Conservation (phyloP, 768 basidiomycete species). For the Naematelia aurantialba region DNA sequence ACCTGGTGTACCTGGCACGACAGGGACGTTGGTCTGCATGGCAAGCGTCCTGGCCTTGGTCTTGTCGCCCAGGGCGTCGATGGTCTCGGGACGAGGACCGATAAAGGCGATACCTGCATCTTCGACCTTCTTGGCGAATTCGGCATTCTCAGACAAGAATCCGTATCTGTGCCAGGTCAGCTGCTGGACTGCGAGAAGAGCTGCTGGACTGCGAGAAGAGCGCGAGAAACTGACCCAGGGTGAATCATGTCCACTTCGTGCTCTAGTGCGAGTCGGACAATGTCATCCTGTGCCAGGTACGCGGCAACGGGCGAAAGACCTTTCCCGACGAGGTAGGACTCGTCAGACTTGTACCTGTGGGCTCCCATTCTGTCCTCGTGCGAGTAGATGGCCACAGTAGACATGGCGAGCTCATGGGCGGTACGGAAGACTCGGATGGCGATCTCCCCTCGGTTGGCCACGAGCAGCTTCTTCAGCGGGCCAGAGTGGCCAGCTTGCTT, state of each 20-base stretch:
- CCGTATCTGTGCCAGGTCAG: constrained; percentile 69
- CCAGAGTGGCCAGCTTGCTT: constrained; percentile 50
- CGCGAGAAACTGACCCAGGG: constrained; percentile 65
- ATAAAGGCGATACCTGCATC: constrained; percentile 96
- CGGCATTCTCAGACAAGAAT: constrained; percentile 95
- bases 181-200: neutral
- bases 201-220: neutral
- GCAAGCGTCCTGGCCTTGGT: constrained; percentile 83
- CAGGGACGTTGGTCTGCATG: constrained; percentile 84
- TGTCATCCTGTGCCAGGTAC: constrained; percentile 95
- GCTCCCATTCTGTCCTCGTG: constrained; percentile 94
- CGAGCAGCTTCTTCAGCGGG: constrained; percentile 51
- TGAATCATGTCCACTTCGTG: constrained; percentile 99
- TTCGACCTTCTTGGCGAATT: constrained; percentile 96
- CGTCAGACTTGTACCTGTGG: constrained; percentile 98
- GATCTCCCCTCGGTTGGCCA: constrained; percentile 67
- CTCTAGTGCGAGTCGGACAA: constrained; percentile 91
- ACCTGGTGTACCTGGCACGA: constrained; percentile 97
- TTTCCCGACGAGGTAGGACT: constrained; percentile 96
- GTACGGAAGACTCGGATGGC: constrained; percentile 98
- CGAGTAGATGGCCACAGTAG: constrained; percentile 97
- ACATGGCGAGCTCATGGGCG: constrained; percentile 97
- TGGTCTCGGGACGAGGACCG: constrained; percentile 91
- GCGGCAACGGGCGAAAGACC: constrained; percentile 94
- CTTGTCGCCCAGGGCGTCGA: constrained; percentile 97